Base-by-base conservation (phyloP, 805 yeast genomes). In the Kluyveromyces siamensis region DNA sequence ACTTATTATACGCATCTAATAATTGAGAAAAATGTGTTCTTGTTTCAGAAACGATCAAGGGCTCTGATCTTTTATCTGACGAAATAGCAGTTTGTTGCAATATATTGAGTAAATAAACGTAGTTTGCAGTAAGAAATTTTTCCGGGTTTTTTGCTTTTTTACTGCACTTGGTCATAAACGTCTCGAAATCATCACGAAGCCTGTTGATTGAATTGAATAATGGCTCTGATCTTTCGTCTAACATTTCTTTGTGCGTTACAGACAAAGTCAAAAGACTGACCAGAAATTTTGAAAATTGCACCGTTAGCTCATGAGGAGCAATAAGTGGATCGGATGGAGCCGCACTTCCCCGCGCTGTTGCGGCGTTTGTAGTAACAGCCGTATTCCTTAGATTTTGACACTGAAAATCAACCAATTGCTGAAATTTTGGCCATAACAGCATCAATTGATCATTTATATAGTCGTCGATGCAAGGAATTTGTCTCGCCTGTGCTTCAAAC, bases 351-450 rank as follows among this genome's bases (percentile, higher is more conserved):
- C 45, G 8, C 25, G 56, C 52, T 61, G 66, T 69, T 17, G 75
- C 59, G 11, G 55, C 52, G 30, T 45, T 52, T 6, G 59, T 56
- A 2, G 65, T 49, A 50, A 55, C 71, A 44, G 64, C 64, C 16
- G 75, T 75, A 46, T 72, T 77, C 52, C 84, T 81, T 62, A 88
- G 68, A 45, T 81, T 77, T 18, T 81, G 84, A 56, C 96, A 83
- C 57, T 91, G 87, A 35, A 77, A 68, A 61, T 89, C 96, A 40
- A 90, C 75, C 35, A 87, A 71, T 42, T 72, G 74, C 58, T 89
- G 90, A 59, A 90, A 85, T 50, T 77, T 80, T 0, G 97, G 96
- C 98, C 98, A 93, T 41, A 91, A 68, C 3, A 76, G 63, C 46
- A 87, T 76, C 52, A 82, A 65, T 52, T 84, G 80, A 14, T 78